These are phyloP conservation scores for Skeletonema tropicum DNA, from an alignment of 108 stramenopile genomes.

Conservation along the genomic window DNA sequence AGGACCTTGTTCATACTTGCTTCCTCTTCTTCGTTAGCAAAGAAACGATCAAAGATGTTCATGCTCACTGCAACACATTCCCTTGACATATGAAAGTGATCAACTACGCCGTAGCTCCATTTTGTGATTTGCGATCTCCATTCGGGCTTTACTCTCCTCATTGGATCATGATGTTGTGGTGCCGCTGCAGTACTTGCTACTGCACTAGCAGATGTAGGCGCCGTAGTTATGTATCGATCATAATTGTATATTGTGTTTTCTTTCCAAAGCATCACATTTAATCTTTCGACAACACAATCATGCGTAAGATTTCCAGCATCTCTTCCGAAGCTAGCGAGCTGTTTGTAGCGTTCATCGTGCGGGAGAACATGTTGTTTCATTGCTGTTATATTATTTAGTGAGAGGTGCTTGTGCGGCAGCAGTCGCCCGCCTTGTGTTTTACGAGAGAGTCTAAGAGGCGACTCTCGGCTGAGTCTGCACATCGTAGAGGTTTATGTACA, in stretches of 20 bases:
- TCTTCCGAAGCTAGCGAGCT: neutral
- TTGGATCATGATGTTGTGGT: neutral
- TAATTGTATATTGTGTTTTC: neutral
- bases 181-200: neutral
- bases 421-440: neutral
- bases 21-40: neutral
- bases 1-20: neutral
- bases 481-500: neutral
- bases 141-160: slow-evolving; percentile 43
- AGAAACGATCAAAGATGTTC: slow-evolving; percentile 63
- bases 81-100: slow-evolving; percentile 68
- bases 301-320: neutral
- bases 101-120: slow-evolving; percentile 71
- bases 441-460: neutral
- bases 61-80: slow-evolving; percentile 60
- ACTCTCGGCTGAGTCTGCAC: neutral
- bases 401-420: neutral
- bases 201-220: too few relatives aligned
- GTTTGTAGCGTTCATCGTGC: neutral
- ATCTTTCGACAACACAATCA: neutral
- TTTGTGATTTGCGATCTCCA: slow-evolving; percentile 72
- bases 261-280: neutral
- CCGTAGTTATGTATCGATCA: neutral
- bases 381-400: neutral
- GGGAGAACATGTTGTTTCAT: neutral